Conservation (phyloP, 306 rosid species). For the Vicia faba region DNA sequence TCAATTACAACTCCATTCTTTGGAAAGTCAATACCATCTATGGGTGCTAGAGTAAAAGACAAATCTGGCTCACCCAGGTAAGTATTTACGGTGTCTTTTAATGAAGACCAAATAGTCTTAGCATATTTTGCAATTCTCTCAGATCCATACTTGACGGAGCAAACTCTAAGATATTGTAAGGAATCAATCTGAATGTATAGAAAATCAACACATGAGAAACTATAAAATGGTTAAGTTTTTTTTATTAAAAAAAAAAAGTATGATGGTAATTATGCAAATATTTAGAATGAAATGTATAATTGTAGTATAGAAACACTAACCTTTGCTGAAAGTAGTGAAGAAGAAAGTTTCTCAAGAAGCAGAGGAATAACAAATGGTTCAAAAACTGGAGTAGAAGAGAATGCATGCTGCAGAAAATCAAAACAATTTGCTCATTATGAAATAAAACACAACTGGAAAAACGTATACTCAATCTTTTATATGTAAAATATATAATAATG, state of each 20-base stretch:
- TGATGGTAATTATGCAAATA: slow-evolving; percentile 17
- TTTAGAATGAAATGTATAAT: slow-evolving; percentile 22
- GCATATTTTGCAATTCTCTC: slow-evolving; percentile 78
- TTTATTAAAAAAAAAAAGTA: slow-evolving; percentile 1
- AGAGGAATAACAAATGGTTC: slow-evolving; percentile 89
- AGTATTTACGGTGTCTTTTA: slow-evolving; percentile 63
- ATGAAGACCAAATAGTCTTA: slow-evolving; percentile 63
- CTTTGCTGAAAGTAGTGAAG: slow-evolving; percentile 77
- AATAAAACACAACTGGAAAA: slow-evolving; percentile 19
- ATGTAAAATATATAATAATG: slow-evolving; percentile 36
- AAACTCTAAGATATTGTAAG: slow-evolving; percentile 72
- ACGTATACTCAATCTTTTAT: slow-evolving; percentile 13
- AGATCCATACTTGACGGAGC: slow-evolving; percentile 72
- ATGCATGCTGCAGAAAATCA: slow-evolving; percentile 69
- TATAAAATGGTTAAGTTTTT: background rate
- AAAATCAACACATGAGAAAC: slow-evolving; percentile 33
- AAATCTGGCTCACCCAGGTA: slow-evolving; percentile 57
- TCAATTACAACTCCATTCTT: slow-evolving; percentile 65
- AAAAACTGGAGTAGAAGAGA: slow-evolving; percentile 69
- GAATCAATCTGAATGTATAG: slow-evolving; percentile 74
- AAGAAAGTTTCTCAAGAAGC: slow-evolving; percentile 91
- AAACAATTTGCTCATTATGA: slow-evolving; percentile 25
- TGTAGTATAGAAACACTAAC: slow-evolving; percentile 51
- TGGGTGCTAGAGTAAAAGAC: slow-evolving; percentile 47
- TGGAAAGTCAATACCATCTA: slow-evolving; percentile 60